These are phyloP conservation scores for Oryza officinalis DNA, from an alignment of 176 grass and related monocot species.

Conservation along the genomic window DNA sequence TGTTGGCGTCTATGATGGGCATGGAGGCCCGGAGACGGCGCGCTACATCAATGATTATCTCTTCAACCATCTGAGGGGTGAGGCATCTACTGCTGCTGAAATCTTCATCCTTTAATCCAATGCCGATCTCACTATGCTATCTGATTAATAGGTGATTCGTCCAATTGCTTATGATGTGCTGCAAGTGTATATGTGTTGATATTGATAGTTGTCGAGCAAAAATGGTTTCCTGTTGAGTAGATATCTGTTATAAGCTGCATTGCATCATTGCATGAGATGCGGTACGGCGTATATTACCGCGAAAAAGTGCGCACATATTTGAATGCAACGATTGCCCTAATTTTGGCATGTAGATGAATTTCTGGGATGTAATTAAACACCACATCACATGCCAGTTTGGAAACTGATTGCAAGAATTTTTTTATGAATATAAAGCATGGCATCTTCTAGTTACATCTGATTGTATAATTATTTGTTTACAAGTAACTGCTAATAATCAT, in stretches of 20 bases:
- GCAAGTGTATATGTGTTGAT: conserved; percentile 8
- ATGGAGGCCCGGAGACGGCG: conserved; percentile 77
- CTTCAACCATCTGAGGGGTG: conserved; percentile 72
- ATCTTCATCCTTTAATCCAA: background rate
- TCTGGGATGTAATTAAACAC: background rate
- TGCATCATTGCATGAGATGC: conserved; percentile 15
- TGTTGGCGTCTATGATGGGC: conserved; percentile 87
- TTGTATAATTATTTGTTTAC: background rate
- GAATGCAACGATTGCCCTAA: background rate
- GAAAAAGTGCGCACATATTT: background rate
- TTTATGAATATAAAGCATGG: background rate
- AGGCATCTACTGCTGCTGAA: conserved; percentile 19
- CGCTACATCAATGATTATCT: conserved; percentile 73
- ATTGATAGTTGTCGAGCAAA: background rate
- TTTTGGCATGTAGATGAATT: background rate
- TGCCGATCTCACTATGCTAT: conserved; percentile 16
- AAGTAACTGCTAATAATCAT: conserved; percentile 27
- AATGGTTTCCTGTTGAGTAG: background rate
- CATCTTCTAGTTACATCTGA: conserved; percentile 3
- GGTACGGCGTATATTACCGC: background rate
- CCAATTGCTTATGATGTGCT: conserved; percentile 20
- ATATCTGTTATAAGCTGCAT: conserved; percentile 23
- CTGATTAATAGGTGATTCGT: background rate
- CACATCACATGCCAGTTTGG: background rate
- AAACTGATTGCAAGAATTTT: background rate